A percentile compares a stretch with the other conserved stretches of the same genome.
Evolutionary conservation across 2,329 filamentous ascomycete genomes (phyloP).

Genomic region (Ophiocordyceps sinensis): DNA sequence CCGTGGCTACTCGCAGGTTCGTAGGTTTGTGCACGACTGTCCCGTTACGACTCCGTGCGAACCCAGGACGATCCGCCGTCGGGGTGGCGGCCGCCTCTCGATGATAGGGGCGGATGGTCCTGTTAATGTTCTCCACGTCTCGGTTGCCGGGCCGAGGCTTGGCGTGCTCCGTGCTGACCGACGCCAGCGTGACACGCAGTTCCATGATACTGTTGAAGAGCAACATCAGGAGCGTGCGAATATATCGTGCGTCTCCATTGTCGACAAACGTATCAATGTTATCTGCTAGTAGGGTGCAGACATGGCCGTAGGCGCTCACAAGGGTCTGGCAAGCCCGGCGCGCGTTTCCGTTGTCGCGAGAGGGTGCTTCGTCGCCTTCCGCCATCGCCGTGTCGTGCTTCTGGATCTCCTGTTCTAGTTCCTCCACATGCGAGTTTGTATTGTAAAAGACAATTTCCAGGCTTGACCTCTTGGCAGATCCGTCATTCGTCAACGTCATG

Average conservation of each 20-base stretch:
- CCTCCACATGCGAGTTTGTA: slow-evolving; percentile 50
- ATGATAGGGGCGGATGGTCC: slow-evolving; percentile 35
- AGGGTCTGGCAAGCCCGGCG: slow-evolving; percentile 48
- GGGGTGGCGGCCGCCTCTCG: slow-evolving; percentile 40
- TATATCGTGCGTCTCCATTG: slow-evolving; percentile 52
- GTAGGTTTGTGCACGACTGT: slow-evolving; percentile 32
- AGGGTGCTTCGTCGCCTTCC: slow-evolving; percentile 32
- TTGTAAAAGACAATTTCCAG: slow-evolving; percentile 55
- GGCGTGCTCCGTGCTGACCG: slow-evolving; percentile 13
- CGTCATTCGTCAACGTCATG: slow-evolving; percentile 46
- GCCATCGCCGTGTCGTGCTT: slow-evolving; percentile 36
- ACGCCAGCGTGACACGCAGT: slow-evolving; percentile 39
- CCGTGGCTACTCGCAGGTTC: slow-evolving; percentile 41
- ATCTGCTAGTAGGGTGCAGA: slow-evolving; percentile 43
- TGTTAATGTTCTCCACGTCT: slow-evolving; percentile 15
- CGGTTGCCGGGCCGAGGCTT: slow-evolving; percentile 6
- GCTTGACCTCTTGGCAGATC: slow-evolving; percentile 45
- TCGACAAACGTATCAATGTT: slow-evolving; percentile 51
- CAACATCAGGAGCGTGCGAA: slow-evolving; percentile 47
- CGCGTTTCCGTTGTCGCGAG: slow-evolving; percentile 47
- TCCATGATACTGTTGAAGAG: slow-evolving; percentile 57
- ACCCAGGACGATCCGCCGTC: slow-evolving; percentile 30
- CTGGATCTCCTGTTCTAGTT: slow-evolving; percentile 50
- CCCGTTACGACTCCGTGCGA: slow-evolving; percentile 18
- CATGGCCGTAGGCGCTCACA: slow-evolving; percentile 50